Evolutionary conservation across 441 rosid genomes (phyloP), one percentile per base, ranked within the genome.

Genomic region (Pelargonium citronellum): DNA sequence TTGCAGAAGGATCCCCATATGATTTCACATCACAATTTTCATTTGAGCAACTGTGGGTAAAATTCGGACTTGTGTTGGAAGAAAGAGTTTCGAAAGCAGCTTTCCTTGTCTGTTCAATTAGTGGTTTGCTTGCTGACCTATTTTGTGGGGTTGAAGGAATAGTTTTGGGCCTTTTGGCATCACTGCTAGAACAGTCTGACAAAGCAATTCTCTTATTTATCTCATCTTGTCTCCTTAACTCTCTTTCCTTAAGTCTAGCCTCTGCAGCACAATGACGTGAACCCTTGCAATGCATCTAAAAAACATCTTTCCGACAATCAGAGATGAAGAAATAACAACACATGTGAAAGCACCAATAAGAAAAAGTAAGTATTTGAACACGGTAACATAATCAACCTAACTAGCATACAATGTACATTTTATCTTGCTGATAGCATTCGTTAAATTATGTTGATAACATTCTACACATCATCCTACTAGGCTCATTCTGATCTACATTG

Each of bases 211-310:
- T 79, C 78, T 81, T 82, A 70, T 62, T 10, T 13, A 80, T 76
- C 71, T 82, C 84, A 66, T 66, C 67, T 49, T 67, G 76, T 73
- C 76, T 74, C 68, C 0, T 9, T 61, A 72, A 64, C 72, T 80
- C 82, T 51, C 63, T 73, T 51, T 79, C 83, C 76, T 83, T 80
- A 70, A 66, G 67, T 64, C 57, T 74, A 5, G 80, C 77, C 64
- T 71, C 84, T 8, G 81, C 82, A 67, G 77, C 83, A 39, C 16
- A 22, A 76, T 85, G 89, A 19, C 78, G 73, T 7, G 84, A 82
- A 49, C 87, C 81, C 70, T 85, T 85, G 68, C 77, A 51, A 64
- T 83, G 89, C 76, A 77, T 74, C 87, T 83, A 22, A 22, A 22
- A 22, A 22, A 22, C n/a, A n/a, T n/a, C n/a, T n/a, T 22, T 22